Base-by-base conservation (phyloP, 108 stramenopile genomes). In the Seminavis robusta region DNA sequence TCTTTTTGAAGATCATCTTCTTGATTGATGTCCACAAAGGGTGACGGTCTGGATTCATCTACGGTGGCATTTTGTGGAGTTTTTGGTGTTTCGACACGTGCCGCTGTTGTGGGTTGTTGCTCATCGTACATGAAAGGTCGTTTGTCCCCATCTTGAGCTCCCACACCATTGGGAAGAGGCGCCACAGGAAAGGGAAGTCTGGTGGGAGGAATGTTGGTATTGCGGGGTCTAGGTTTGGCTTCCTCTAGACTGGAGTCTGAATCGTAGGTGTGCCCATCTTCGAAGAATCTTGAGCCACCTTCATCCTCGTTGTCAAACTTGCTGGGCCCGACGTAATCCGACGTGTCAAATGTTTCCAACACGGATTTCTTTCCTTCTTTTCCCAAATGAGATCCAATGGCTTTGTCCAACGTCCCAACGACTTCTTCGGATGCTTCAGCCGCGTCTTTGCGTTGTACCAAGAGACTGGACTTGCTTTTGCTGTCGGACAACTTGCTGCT, bases 191-290 rank as follows among this genome's bases (percentile, higher is more conserved):
- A 77, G 19, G 77, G 77, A 52, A 83, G 54, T 16, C 52, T 57
- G 17, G 31, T 46, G 0, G 79, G 74, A 27, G 61, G 56, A 57
- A 72, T 49, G 0, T 43, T 57, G 9, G 11, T 0, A 25, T 43
- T 30, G 21, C 37, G 23, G 20, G 25, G 0, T 48, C 23, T 27
- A 10, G 60, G 47, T 34, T 31, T 43, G 53, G 48, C 26, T 24
- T 67, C 81, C 43, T 88, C 90, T 9, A 34, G 40, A 54, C 86
- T 88, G 4, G 90, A 88, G 71, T 92, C 90, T 9, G 86, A 86
- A 67, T 92, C 90, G 53, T 92, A 92, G 42, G 69, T 71, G 52
- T 49, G 74, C 9, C 64, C 74, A 32, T 69, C 79, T 36, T 23
- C 37, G 16, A 45, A 30, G 13, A 38, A 70, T 44, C 3, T 43